Evolutionary conservation across 495 filamentous ascomycete species (phyloP).

Genomic region (Daldinia decipiens): DNA sequence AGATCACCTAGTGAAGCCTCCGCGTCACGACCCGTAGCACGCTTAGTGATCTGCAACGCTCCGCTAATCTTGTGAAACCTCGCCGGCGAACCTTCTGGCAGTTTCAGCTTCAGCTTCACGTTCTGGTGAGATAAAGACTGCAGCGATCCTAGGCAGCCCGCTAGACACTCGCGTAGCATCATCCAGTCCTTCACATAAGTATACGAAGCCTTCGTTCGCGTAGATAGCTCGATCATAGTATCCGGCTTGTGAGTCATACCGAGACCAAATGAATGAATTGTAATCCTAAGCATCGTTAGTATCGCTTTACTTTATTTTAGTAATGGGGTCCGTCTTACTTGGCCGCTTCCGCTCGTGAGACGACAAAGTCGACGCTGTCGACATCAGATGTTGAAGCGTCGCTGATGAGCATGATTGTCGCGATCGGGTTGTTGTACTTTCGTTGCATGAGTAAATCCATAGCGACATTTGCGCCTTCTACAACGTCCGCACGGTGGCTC

Average conservation of each 20-base stretch:
- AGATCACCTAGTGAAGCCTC: constrained; percentile 94
- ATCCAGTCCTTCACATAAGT: constrained; percentile 99
- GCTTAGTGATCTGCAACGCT: constrained; percentile 95
- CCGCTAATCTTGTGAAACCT: constrained; percentile 99
- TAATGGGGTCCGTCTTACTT: constrained; percentile 70
- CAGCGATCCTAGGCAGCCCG: constrained; percentile 91
- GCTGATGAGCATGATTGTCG: constrained; percentile 96
- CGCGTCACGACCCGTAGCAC: constrained; percentile 94
- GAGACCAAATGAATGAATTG: constrained; percentile 95
- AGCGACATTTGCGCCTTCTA: constrained; percentile 97
- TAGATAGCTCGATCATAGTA: constrained; percentile 97
- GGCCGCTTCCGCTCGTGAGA: constrained; percentile 95
- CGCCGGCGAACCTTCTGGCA: constrained; percentile 96
- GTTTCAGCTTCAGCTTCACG: constrained; percentile 91
- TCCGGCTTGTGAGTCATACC: constrained; percentile 98
- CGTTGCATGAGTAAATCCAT: constrained; percentile 99
- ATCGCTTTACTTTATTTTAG: neutral
- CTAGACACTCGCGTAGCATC: constrained; percentile 98
- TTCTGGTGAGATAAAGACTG: constrained; percentile 99
- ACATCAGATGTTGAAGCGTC: constrained; percentile 97
- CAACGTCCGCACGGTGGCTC: constrained; percentile 94
- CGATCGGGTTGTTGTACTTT: constrained; percentile 94
- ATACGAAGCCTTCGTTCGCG: constrained; percentile 94
- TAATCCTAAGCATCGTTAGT: constrained; percentile 67
- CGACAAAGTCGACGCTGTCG: constrained; percentile 97